Base-by-base conservation (phyloP, 768 basidiomycete genomes). In the Lentinula detonsa region DNA sequence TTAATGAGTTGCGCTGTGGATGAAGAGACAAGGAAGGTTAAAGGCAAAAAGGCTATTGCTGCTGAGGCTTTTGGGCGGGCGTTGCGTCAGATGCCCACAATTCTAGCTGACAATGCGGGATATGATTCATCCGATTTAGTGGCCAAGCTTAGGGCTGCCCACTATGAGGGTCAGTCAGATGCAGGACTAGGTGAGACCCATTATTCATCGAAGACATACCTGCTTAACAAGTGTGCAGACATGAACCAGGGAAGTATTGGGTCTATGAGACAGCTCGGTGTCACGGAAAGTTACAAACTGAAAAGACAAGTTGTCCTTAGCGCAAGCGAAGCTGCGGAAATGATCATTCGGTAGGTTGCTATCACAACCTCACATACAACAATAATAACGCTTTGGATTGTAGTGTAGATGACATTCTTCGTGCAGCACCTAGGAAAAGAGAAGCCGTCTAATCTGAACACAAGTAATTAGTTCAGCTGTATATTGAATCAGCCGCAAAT, bases 41-140 rank as follows among this genome's bases (percentile, higher is more conserved):
- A 87, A 70, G 97, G 97, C 2, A 99, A 98, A 80, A 95, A 95
- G 76, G 93, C 95, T 5, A 40, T 98, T 64, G 97, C 97, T 11
- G 90, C 90, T 1, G 97, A 98, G 75, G 87, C 93, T 7, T 99
- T 98, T 67, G 85, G 84, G 3, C 79, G 88, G 28, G 96, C 97
- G 0, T 76, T 99, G 62, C 79, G 95, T 64, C 93, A 94, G 80
- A 97, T 99, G 68, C 97, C 97, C 1, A 97, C 88, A 0, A 97
- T 98, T 68, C 81, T 99, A 33, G 94, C 96, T 9, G 97, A 98
- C 71, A 99, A 99, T 68, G 97, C 95, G 6, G 97, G 97, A 0
- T 95, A 90, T 73, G 97, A 99, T 72, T 96, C 94, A n/a, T 90
- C 91, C 10, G 97, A 99, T 68, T 81, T 99, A 21, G 96, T 98